phyloP scores from a whole-genome alignment of 2,329 filamentous ascomycete species.

The Neonectria coccinea region DNA sequence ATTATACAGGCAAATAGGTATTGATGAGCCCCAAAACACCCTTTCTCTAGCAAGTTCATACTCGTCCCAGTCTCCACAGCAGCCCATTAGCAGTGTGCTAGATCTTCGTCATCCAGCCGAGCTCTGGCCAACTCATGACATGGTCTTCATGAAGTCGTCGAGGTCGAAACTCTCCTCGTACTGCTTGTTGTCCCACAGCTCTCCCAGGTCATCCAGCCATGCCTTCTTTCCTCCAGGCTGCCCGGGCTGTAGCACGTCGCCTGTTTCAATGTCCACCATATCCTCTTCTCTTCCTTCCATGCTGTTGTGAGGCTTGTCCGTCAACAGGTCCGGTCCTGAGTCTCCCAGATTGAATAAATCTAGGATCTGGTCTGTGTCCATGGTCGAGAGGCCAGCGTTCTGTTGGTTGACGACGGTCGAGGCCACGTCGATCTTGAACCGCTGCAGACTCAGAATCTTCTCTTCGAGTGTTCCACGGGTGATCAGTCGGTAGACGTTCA shows the following conservation, averaged over 20 bases:
- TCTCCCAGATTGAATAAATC: conserved; percentile 95
- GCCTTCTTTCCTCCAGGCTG: conserved; percentile 92
- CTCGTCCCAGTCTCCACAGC: conserved; percentile 27
- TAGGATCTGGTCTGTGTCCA: conserved; percentile 98
- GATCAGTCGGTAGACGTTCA: conserved; percentile 97
- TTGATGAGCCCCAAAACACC: conserved; percentile 39
- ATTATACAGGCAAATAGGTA: conserved; percentile 41
- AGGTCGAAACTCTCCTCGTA: conserved; percentile 99
- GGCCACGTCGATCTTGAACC: conserved; percentile 99
- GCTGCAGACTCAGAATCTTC: conserved; percentile 97
- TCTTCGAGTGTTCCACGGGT: conserved; percentile 96
- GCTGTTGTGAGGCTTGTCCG: conserved; percentile 68
- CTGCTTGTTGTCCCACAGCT: conserved; percentile 96
- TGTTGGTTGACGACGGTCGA: conserved; percentile 99
- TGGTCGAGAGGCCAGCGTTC: conserved; percentile 91
- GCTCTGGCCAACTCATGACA: conserved; percentile 67
- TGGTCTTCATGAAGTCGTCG: conserved; percentile 93
- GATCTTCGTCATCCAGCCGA: conserved; percentile 11
- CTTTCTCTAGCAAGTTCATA: conserved; percentile 29
- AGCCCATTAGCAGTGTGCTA: conserved; percentile 19
- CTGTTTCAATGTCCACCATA: conserved; percentile 92
- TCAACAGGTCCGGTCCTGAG: conserved; percentile 73
- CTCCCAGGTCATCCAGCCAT: conserved; percentile 93
- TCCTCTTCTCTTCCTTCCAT: conserved; percentile 79
- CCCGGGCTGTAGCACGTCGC: conserved; percentile 79